These are phyloP conservation scores for Cordyceps javanica DNA, from an alignment of 2,329 filamentous ascomycete genomes.

Conservation along the genomic window DNA sequence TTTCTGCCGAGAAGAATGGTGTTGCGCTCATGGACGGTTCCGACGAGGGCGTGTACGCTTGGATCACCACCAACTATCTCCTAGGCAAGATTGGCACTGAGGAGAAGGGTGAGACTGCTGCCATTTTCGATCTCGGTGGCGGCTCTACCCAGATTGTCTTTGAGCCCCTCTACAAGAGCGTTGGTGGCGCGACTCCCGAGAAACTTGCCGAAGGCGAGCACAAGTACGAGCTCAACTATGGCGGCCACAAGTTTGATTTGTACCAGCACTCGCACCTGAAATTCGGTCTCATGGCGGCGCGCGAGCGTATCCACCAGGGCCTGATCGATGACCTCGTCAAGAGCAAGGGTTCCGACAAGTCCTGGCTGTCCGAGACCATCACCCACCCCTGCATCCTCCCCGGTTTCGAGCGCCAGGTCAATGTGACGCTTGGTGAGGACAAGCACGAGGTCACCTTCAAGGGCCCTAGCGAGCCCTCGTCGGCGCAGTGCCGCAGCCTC, in stretches of 20 bases:
- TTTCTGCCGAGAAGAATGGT: conserved; percentile 76
- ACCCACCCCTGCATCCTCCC: conserved; percentile 82
- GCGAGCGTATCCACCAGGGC: conserved; percentile 73
- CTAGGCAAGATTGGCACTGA: conserved; percentile 94
- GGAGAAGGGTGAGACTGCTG: conserved; percentile 84
- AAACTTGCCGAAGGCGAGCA: conserved; percentile 85
- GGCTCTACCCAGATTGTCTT: conserved; percentile 99
- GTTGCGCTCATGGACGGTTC: conserved; percentile 97
- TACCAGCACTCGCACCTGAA: conserved; percentile 98
- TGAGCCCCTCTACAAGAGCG: conserved; percentile 82
- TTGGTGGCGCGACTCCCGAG: conserved; percentile 74
- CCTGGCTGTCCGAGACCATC: conserved; percentile 67
- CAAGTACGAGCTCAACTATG: conserved; percentile 89
- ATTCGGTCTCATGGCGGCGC: conserved; percentile 93
- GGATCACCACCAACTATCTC: conserved; percentile 98
- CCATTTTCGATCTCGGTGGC: conserved; percentile 92
- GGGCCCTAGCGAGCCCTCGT: conserved; percentile 67
- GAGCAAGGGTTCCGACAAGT: conserved; percentile 50
- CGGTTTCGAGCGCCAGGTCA: conserved; percentile 67
- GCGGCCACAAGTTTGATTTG: conserved; percentile 81
- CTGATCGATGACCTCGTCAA: conserved; percentile 68
- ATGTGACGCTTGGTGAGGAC: conserved; percentile 58
- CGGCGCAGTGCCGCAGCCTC: conserved; percentile 82
- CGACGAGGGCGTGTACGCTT: conserved; percentile 95
- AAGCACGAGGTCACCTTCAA: conserved; percentile 77